Percentiles rank a stretch among this genome's conserved stretches.
These are phyloP conservation scores for Entophlyctis luteolus DNA, from an alignment of 192 early-diverging fungal genomes.

Conservation along the genomic window DNA sequence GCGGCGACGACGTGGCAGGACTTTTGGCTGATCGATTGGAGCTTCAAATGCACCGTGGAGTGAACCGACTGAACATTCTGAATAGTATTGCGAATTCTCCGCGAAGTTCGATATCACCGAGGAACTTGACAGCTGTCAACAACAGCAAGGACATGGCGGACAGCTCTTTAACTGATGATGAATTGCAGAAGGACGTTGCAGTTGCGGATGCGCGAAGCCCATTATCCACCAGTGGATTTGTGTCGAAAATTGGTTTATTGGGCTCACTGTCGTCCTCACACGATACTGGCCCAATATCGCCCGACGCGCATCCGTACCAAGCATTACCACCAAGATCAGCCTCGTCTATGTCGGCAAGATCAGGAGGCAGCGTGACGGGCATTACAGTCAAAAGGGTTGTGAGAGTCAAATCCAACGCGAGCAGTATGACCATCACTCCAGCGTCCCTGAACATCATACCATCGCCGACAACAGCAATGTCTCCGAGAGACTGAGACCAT, in stretches of 20 bases:
- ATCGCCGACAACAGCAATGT: neutral
- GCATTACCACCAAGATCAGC: constrained; percentile 2
- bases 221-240: neutral
- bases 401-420: constrained; percentile 21
- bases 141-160: neutral
- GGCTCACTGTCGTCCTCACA: neutral
- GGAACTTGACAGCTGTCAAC: neutral
- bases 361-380: neutral
- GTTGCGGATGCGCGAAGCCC: neutral
- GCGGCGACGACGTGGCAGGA: neutral
- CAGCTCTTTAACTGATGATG: neutral
- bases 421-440: constrained; percentile 5
- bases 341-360: constrained; percentile 16
- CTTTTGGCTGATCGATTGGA: constrained; percentile 8
- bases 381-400: constrained; percentile 15
- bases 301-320: neutral
- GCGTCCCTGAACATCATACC: neutral
- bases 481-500: neutral
- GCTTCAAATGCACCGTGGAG: neutral
- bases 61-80: neutral
- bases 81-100: neutral
- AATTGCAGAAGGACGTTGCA: neutral
- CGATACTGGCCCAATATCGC: neutral
- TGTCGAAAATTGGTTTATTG: neutral
- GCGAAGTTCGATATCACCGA: neutral